A percentile compares a stretch with the other conserved stretches of the same genome.
These are phyloP conservation scores for Trichaptum fuscoviolaceum DNA, from an alignment of 768 basidiomycete species.

Conservation along the genomic window DNA sequence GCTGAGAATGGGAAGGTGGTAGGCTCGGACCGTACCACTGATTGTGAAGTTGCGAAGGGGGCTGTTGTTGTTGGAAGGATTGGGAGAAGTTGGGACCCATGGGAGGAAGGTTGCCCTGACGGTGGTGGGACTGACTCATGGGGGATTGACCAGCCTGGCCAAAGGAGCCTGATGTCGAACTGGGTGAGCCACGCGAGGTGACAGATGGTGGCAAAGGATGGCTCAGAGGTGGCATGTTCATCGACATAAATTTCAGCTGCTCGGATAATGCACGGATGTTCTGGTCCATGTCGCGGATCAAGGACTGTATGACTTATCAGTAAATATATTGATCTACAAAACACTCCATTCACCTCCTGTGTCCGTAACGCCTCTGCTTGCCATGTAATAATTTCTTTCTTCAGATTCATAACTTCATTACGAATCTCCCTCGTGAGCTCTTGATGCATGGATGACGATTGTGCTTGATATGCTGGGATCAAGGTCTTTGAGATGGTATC, in stretches of 20 bases:
- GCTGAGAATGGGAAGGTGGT: constrained; percentile 79
- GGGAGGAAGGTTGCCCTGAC: constrained; percentile 29
- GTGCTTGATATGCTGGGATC: constrained; percentile 70
- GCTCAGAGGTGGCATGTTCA: constrained; percentile 43
- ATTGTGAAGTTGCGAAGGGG: constrained; percentile 25
- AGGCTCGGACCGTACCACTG: constrained; percentile 61
- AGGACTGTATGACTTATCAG: constrained; percentile 37
- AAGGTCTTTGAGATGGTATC: constrained; percentile 69
- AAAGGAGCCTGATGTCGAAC: constrained; percentile 13
- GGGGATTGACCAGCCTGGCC: constrained; percentile 18
- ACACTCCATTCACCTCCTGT: constrained; percentile 58
- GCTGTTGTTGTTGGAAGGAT: constrained; percentile 27
- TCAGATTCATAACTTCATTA: constrained; percentile 68
- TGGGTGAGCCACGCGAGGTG: constrained; percentile 16
- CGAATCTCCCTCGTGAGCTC: constrained; percentile 73
- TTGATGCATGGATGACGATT: constrained; percentile 73
- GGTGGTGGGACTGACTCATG: constrained; percentile 19
- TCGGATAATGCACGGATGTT: constrained; percentile 70
- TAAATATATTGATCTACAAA: neutral
- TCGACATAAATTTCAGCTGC: constrained; percentile 73
- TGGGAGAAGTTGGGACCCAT: constrained; percentile 35
- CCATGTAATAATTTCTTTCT: constrained; percentile 77
- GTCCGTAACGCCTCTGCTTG: constrained; percentile 72
- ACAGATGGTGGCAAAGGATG: constrained; percentile 36
- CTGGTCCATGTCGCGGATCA: constrained; percentile 78